Evolutionary conservation across 2,329 filamentous ascomycete genomes (phyloP).

Genomic region (Exserohilum turcica): DNA sequence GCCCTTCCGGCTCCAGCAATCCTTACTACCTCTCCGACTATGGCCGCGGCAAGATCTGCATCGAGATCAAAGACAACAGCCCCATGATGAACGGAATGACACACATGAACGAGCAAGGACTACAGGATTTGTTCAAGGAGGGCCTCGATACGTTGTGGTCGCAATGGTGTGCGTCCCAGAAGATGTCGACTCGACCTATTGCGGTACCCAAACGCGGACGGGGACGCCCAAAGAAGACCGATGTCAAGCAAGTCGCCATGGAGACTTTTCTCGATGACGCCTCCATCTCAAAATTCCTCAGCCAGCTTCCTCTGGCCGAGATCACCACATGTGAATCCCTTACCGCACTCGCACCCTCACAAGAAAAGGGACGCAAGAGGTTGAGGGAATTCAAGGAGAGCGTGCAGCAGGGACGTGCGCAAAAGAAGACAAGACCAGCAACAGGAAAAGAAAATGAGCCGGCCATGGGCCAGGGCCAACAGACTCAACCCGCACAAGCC

Average conservation of each 20-base stretch:
- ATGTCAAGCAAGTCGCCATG: conserved; percentile 56
- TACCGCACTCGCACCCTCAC: conserved; percentile 60
- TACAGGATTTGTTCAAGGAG: conserved; percentile 58
- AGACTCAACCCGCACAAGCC: conserved; percentile 28
- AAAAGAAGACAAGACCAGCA: conserved; percentile 37
- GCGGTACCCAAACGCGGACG: conserved; percentile 43
- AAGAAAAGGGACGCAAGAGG: conserved; percentile 70
- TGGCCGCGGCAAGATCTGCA: conserved; percentile 50
- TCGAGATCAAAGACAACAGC: conserved; percentile 46
- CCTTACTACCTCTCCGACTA: conserved; percentile 52
- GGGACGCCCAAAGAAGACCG: conserved; percentile 40
- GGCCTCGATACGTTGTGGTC: conserved; percentile 55
- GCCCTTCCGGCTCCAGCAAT: conserved; percentile 35
- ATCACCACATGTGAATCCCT: conserved; percentile 60
- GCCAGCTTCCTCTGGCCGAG: conserved; percentile 60
- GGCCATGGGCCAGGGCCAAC: conserved; percentile 11
- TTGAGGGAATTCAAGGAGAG: conserved; percentile 71
- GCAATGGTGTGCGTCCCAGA: conserved; percentile 43
- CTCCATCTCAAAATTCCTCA: conserved; percentile 56
- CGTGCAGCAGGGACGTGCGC: conserved; percentile 49
- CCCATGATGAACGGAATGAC: conserved; percentile 34
- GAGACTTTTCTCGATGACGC: conserved; percentile 45
- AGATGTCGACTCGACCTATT: conserved; percentile 32
- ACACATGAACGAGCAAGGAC: conserved; percentile 52
- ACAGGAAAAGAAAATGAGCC: conserved; percentile 42